These are phyloP conservation scores for Thielaviopsis cerberus DNA, from an alignment of 2,329 filamentous ascomycete genomes.

Conservation along the genomic window DNA sequence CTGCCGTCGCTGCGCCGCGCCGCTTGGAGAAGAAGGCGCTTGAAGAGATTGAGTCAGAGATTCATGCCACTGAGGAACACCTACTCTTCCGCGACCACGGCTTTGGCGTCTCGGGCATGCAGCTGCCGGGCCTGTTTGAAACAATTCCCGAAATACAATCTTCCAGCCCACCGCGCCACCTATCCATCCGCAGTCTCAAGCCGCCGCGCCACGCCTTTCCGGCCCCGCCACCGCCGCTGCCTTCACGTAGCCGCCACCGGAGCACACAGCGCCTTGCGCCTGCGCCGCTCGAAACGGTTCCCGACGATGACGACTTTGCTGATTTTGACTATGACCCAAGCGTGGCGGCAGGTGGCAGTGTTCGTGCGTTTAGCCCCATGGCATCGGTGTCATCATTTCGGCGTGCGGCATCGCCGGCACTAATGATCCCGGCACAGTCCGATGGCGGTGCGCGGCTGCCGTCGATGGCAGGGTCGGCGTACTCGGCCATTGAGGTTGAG, in stretches of 20 bases:
- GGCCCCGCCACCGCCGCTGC: background rate
- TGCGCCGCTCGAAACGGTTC: background rate
- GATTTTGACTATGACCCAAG: slow-evolving; percentile 8
- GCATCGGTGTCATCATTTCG: background rate
- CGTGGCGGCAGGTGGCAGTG: background rate
- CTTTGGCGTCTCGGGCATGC: slow-evolving; percentile 19
- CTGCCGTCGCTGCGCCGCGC: background rate
- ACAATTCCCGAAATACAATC: slow-evolving; percentile 12
- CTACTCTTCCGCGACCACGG: slow-evolving; percentile 21
- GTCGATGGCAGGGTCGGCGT: background rate
- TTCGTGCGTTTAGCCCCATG: background rate
- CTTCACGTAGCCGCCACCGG: background rate
- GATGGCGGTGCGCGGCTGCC: background rate
- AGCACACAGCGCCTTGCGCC: background rate
- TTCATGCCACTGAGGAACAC: slow-evolving; percentile 18
- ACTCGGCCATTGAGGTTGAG: slow-evolving; percentile 2
- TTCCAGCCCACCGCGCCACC: slow-evolving; percentile 7
- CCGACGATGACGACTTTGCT: slow-evolving; percentile 5
- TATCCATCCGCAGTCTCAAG: background rate
- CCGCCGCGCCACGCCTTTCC: background rate
- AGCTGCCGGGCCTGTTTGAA: slow-evolving; percentile 19
- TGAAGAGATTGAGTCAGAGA: slow-evolving; percentile 6
- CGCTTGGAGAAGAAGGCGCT: slow-evolving; percentile 3
- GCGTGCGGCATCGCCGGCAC: too few relatives aligned
- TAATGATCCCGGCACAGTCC: background rate